Base-by-base conservation (phyloP, 306 rosid genomes). In the Quercus wislizeni region DNA sequence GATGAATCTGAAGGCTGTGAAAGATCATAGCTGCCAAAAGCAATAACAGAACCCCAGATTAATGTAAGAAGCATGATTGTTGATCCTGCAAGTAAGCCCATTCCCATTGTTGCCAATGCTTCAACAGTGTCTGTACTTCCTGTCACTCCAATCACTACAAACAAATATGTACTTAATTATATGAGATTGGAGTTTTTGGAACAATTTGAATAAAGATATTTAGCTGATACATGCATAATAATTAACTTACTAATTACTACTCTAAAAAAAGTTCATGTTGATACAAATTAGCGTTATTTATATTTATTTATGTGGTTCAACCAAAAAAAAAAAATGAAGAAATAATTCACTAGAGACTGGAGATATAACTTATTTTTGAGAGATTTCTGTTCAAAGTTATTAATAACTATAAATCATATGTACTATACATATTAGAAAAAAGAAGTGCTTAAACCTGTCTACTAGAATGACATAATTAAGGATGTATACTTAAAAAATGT, bases 1-100 rank as follows among this genome's bases (percentile, higher is more conserved):
- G 67, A 56, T 31, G 87, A 69, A 56, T 12, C 46, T 23, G 79
- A 65, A 64, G 83, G 30, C 21, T 49, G 49, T 1, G 88, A 85
- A 52, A 85, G 78, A 71, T 85, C 86, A 38, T 25, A 56, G 79
- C 81, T 73, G 31, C 86, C 88, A 38, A 85, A 79, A 71, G 79
- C 76, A 76, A 82, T 49, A 67, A 82, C 79, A 30, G 77, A 82
- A 3, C 82, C 88, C 84, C 88, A 82, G 5, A 76, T 35, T 25
- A 85, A 41, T 19, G 84, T 82, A n/a, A 85, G 88, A 57, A 62
- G 27, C 78, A 79, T 75, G 59, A 82, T 85, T 51, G 86, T 28
- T 31, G 83, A 82, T 52, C 88, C 88, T 35, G 83, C 78, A 15
- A 85, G 74, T 56, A 82, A 63, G 64, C 74, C 59, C 78, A 85